These are phyloP conservation scores for Cucurbita argyrosperma DNA, from an alignment of 306 rosid genomes.

Conservation along the genomic window DNA sequence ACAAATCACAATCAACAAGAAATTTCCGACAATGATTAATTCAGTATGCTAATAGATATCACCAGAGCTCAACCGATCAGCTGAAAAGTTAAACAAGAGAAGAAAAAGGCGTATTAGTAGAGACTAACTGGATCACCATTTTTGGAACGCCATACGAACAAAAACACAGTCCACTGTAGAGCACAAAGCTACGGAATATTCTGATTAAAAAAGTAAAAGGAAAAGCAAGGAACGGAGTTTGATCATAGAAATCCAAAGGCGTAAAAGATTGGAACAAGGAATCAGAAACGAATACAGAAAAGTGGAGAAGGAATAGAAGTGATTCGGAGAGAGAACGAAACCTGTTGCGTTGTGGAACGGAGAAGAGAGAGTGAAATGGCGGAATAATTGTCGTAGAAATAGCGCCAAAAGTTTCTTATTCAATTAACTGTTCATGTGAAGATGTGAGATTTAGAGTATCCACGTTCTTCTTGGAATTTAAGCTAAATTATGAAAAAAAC, in stretches of 20 bases:
- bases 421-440: no score
- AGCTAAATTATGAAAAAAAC: no score
- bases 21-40: not conserved
- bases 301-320: not conserved
- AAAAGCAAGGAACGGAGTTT: not conserved
- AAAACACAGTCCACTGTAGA: not conserved
- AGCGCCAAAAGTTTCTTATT: no score
- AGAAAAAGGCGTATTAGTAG: not conserved
- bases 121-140: not conserved
- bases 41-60: not conserved
- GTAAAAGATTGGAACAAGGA: not conserved
- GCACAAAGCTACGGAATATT: not conserved
- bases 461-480: no score
- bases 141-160: not conserved
- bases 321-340: not conserved
- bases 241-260: not conserved
- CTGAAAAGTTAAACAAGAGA: not conserved
- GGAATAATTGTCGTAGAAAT: no score
- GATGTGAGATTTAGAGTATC: no score
- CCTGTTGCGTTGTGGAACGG: not conserved
- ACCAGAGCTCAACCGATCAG: not conserved
- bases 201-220: not conserved
- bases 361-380: no score
- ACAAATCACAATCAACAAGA: not conserved
- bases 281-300: not conserved